Evolutionary conservation across 441 rosid species (phyloP).

Genomic region (Metrosideros polymorpha): DNA sequence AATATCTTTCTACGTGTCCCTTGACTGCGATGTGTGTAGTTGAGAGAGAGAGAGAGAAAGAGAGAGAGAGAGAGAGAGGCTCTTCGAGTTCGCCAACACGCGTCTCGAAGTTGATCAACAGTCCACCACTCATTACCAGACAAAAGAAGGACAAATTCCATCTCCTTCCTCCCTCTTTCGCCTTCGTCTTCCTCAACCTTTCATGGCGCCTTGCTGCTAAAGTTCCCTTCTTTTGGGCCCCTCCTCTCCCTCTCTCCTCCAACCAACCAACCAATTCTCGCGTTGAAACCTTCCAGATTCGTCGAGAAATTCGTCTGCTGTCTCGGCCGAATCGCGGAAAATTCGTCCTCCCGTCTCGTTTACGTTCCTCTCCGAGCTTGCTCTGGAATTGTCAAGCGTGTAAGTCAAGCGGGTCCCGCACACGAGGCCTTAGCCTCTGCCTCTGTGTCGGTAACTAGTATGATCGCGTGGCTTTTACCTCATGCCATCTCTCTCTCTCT

Average conservation of each 20-base stretch:
- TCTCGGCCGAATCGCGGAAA: not conserved
- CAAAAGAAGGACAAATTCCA: not conserved
- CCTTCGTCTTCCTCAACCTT: not conserved
- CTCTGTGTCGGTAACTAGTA: not conserved
- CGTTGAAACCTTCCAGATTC: not conserved
- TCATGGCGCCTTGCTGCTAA: not conserved
- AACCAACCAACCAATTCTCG: not conserved
- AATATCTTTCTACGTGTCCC: not conserved
- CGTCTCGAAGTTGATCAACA: not conserved
- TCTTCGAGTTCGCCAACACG: not conserved
- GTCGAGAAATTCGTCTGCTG: not conserved
- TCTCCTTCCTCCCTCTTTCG: not conserved
- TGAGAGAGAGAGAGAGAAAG: not conserved
- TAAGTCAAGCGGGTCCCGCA: not conserved
- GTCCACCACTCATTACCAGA: not conserved
- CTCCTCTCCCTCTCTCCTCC: not conserved
- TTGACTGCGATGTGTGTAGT: not conserved
- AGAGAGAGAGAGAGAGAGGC: not conserved
- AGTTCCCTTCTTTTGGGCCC: not conserved
- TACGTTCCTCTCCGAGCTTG: not conserved
- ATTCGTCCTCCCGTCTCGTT: not conserved
- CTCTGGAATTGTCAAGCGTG: not conserved
- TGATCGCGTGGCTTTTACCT: not conserved
- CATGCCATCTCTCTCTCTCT: not conserved
- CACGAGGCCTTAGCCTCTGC: not conserved